Base-by-base conservation (phyloP, 352 stramenopile genomes). In the Globisporangium spiculum region DNA sequence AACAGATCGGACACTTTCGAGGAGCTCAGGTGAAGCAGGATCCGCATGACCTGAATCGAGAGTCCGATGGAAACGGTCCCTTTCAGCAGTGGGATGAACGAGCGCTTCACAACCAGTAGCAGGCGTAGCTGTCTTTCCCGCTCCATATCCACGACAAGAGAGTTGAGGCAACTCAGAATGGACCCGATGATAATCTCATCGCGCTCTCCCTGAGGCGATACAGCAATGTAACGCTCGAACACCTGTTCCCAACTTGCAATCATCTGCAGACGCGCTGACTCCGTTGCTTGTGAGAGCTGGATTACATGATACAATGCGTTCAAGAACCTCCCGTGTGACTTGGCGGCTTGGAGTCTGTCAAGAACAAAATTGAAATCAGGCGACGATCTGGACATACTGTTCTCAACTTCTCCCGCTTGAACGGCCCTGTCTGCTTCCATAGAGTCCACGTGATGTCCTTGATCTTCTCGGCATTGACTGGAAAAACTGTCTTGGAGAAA, bases 271-370 rank as follows among this genome's bases (percentile, higher is more conserved):
- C 81, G 68, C 8, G 70, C 69, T 38, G 50, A 61, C 50, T 57
- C 27, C 36, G 64, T 75, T 38, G 71, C 73, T 44, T 69, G 44
- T 7, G 77, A 80, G 1, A 84, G 66, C 30, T 76, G 77, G 38
- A 84, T 68, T 59, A 88, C 62, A 50, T 86, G 73, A 54, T 91
- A 93, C 4, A 91, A 14, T 20, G 77, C 81, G 56, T 93, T 90
- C 48, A 91, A 54, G 36, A 86, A 93, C 27, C 75, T 82, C 1
- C 73, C 74, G 58, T 90, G 82, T n/a, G 84, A 90, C 38, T 79
- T 72, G 12, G 82, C 84, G 7, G 38, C 50, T 30, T 66, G 76
- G 16, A 89, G 60, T 14, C 68, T 83, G 48, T 72, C 48, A 30
- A 73, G 44, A 1, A 87, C 44, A 24, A 75, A 58, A 6, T 50